These are phyloP conservation scores for Calonectria henricotiae DNA, from an alignment of 2,329 filamentous ascomycete genomes.

Conservation along the genomic window DNA sequence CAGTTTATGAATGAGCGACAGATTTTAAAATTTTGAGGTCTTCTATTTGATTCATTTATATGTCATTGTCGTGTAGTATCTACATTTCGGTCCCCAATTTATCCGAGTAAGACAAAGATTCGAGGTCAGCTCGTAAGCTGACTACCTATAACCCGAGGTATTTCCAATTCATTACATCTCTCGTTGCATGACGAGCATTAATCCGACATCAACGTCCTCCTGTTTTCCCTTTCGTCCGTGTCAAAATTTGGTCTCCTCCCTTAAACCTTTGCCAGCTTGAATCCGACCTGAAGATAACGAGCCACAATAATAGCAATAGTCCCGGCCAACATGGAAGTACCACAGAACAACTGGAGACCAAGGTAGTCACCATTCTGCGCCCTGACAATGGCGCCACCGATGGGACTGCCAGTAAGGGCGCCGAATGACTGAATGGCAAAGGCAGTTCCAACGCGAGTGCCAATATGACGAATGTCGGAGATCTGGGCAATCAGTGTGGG, in stretches of 20 bases:
- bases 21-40: not conserved
- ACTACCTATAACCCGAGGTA: conserved; percentile 2
- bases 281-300: conserved; percentile 58
- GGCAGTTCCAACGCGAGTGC: conserved; percentile 76
- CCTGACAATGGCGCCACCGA: conserved; percentile 75
- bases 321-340: conserved; percentile 63
- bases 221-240: not conserved
- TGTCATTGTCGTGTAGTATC: conserved; percentile 17
- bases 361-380: conserved; percentile 69
- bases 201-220: not conserved
- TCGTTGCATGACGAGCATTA: conserved; percentile 6
- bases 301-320: conserved; percentile 53
- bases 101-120: conserved; percentile 3
- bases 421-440: conserved; percentile 77
- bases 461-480: conserved; percentile 79
- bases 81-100: conserved; percentile 15
- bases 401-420: conserved; percentile 78
- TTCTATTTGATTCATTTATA: conserved; percentile 13
- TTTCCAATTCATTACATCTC: conserved; percentile 25
- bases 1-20: not conserved
- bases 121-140: conserved; percentile 6
- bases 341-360: conserved; percentile 78
- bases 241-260: not conserved
- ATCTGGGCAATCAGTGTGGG: conserved; percentile 81
- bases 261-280: conserved; percentile 57